These are phyloP conservation scores for Diaporthe sp. DNA, from an alignment of 2,329 filamentous ascomycete genomes.

Conservation along the genomic window DNA sequence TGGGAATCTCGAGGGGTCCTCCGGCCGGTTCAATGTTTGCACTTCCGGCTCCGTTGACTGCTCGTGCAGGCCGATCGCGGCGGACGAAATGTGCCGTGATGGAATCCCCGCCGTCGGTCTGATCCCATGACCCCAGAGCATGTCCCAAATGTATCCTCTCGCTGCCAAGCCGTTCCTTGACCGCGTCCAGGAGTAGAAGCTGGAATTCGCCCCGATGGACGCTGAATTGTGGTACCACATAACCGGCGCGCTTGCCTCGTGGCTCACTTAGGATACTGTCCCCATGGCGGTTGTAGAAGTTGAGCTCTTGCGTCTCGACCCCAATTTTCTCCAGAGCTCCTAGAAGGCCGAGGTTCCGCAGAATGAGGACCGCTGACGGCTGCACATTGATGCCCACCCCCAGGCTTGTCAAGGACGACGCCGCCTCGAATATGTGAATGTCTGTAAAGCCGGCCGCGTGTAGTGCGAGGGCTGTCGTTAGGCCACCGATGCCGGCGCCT, in stretches of 20 bases:
- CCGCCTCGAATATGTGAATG: constrained; percentile 59
- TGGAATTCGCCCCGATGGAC: constrained; percentile 61
- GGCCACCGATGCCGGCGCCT: constrained; percentile 50
- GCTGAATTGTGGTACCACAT: constrained; percentile 59
- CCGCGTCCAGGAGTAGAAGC: constrained; percentile 57
- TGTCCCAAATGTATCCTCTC: constrained; percentile 57
- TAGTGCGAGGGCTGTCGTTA: constrained; percentile 47
- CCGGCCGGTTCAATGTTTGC: constrained; percentile 9
- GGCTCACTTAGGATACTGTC: constrained; percentile 59
- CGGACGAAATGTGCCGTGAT: constrained; percentile 56
- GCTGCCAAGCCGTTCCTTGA: constrained; percentile 56
- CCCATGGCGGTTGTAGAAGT: constrained; percentile 60
- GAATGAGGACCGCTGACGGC: constrained; percentile 59
- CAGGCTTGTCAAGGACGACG: constrained; percentile 56
- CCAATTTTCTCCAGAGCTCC: constrained; percentile 56
- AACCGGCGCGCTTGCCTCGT: constrained; percentile 56
- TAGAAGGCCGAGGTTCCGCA: constrained; percentile 58
- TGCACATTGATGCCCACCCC: constrained; percentile 63
- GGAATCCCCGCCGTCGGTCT: constrained; percentile 48
- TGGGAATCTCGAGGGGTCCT: constrained; percentile 47
- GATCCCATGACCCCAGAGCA: constrained; percentile 52
- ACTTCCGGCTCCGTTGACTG: background rate
- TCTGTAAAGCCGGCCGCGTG: constrained; percentile 53
- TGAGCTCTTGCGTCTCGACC: constrained; percentile 58
- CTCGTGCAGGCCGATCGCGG: constrained; percentile 42